These are phyloP conservation scores for Pyrenophora seminiperda DNA, from an alignment of 2,329 filamentous ascomycete genomes.

Conservation along the genomic window DNA sequence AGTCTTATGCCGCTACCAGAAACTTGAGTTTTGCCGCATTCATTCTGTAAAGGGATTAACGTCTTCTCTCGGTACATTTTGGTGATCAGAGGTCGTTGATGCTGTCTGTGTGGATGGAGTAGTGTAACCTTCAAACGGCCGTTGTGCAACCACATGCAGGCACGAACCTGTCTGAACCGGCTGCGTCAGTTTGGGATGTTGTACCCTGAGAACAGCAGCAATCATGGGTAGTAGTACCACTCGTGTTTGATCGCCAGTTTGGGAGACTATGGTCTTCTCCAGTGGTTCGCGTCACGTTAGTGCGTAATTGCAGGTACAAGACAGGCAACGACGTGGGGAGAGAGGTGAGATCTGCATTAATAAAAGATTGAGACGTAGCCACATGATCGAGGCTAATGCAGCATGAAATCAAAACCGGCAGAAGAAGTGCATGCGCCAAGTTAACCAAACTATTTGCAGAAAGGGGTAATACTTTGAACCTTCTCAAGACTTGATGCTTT, in stretches of 20 bases:
- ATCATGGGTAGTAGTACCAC: neutral
- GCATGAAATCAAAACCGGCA: too few relatives aligned
- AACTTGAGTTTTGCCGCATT: slow-evolving; percentile 13
- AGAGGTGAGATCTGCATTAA: neutral
- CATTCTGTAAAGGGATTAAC: slow-evolving; percentile 22
- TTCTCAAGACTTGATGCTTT: too few relatives aligned
- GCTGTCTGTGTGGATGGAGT: slow-evolving; percentile 10
- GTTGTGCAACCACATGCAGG: slow-evolving; percentile 14
- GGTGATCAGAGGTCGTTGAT: slow-evolving; percentile 17
- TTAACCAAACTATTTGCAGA: too few relatives aligned
- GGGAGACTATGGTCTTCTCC: too few relatives aligned
- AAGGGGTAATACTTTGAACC: too few relatives aligned
- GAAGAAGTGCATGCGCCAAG: neutral
- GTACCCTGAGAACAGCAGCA: slow-evolving; percentile 15
- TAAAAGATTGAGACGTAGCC: neutral
- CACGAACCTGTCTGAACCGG: slow-evolving; percentile 1
- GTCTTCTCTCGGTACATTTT: slow-evolving; percentile 26
- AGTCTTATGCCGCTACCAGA: too few relatives aligned
- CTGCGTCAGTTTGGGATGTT: slow-evolving; percentile 8
- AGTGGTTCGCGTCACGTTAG: too few relatives aligned
- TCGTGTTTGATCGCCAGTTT: too few relatives aligned
- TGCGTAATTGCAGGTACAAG: too few relatives aligned
- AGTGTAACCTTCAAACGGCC: slow-evolving; percentile 22
- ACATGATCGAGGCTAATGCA: too few relatives aligned
- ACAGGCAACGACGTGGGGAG: too few relatives aligned